Conservation (phyloP, 2,329 filamentous ascomycete genomes). For the Pseudogymnoascus sp. region DNA sequence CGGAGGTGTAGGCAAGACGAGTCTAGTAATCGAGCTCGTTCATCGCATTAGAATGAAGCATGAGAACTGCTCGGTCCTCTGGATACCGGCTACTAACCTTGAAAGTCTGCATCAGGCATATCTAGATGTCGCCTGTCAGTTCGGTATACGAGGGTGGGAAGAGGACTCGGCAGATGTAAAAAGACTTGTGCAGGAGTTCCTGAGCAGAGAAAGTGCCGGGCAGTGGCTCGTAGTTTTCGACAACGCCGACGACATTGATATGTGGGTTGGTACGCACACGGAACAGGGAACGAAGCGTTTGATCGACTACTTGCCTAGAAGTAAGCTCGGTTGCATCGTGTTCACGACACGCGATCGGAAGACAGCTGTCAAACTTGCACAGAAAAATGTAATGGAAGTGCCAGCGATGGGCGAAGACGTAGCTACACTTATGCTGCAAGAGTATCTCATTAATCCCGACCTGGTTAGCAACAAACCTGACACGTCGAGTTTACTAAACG, state of each 20-base stretch:
- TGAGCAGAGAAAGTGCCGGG: constrained; percentile 19
- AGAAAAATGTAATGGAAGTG: constrained; percentile 24
- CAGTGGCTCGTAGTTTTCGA: constrained; percentile 35
- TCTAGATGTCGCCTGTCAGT: constrained; percentile 25
- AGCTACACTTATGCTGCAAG: constrained; percentile 24
- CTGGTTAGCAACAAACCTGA: constrained; percentile 11
- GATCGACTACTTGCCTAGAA: constrained; percentile 28
- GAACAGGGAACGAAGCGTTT: constrained; percentile 13
- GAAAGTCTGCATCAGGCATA: constrained; percentile 34
- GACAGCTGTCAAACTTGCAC: constrained; percentile 23
- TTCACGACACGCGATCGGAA: constrained; percentile 32
- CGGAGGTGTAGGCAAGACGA: constrained; percentile 36
- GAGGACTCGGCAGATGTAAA: constrained; percentile 13
- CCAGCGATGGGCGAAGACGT: constrained; percentile 24
- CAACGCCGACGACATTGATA: constrained; percentile 33
- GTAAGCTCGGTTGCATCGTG: constrained; percentile 26
- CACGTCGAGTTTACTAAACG: constrained; percentile 19
- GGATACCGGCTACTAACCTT: constrained; percentile 33
- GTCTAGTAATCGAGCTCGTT: constrained; percentile 32
- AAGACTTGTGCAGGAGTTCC: constrained; percentile 11
- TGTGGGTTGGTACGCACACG: constrained; percentile 16
- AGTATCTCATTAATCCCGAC: constrained; percentile 16
- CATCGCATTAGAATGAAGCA: constrained; percentile 29
- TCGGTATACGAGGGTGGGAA: constrained; percentile 18
- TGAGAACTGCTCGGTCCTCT: constrained; percentile 34